Base-by-base conservation (phyloP, 345 rosid genomes). In the Turnera subulata region DNA sequence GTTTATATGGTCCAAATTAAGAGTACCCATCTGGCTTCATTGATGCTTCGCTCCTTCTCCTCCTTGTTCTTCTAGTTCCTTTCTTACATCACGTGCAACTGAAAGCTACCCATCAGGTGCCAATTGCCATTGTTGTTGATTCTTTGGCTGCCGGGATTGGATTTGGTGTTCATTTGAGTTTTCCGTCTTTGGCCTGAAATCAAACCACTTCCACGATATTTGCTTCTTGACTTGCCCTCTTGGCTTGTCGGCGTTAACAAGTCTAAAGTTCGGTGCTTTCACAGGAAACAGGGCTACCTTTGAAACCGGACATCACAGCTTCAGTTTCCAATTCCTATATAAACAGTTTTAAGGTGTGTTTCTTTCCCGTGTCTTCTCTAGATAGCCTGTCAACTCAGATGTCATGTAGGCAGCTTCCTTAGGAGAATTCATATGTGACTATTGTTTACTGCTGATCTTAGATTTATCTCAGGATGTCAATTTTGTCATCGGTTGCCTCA, bases 1-100 rank as follows among this genome's bases (percentile, higher is more conserved):
- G 15, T 19, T 66, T 35, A 26, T 32, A 26, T 32, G 47, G 68
- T 42, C 59, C n/a, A 33, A 58, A 39, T 60, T 39, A 55, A 45
- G 52, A 37, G 43, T 4, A 13, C 55, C 56, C 55, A 4, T 22
- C 37, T 15, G 7, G 18, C 21, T 3, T 17, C 15, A 19, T 16
- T 43, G 15, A 39, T 32, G 26, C 20, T 55, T 53, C 54, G 47
- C 21, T 54, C 53, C 46, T 17, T 47, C 38, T 33, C 19, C 43
- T 58, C 18, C 18, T 44, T 17, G 35, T n/a, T n/a, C n/a, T n/a
- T n/a, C n/a, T n/a, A n/a, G n/a, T n/a, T n/a, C n/a, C n/a, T n/a
- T n/a, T n/a, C n/a, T n/a, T n/a, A n/a, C n/a, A n/a, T n/a, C n/a
- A 40, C 19, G 6, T 48, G 19, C 29, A 17, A 53, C 53, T 58